Base-by-base conservation (phyloP, 805 yeast species). In the Maudiozyma bulderi region DNA sequence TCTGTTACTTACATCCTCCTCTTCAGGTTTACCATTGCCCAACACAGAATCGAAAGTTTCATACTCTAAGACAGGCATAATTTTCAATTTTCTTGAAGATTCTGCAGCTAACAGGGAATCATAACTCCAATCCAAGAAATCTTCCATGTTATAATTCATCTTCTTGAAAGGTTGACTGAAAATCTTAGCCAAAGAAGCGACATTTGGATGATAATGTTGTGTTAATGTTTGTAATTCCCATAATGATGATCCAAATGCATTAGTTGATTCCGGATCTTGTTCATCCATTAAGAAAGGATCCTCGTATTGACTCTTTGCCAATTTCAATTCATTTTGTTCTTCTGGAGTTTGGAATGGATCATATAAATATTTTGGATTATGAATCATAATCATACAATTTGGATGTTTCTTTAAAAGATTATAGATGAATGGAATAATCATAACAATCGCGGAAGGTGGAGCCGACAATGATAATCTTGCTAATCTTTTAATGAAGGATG, bases 141-240 rank as follows among this genome's bases (percentile, higher is more conserved):
- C 98, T 64, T 93, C 99, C 74, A 93, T 73, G 64, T 86, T 86
- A 65, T 93, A 93, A 57, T 78, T 78, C 49, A 84, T 81, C 64
- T 93, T 93, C 61, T 82, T 78, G 70, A 89, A 91, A 3, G 96
- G 96, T 67, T 93, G 96, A 15, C 81, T 75, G 61, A 86, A 85
- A 32, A 93, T 86, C 62, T 81, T 83, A 14, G 96, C 96, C 57
- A 93, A 72, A 0, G 96, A 84, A 1, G 96, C 91, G 10, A 93
- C 88, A 59, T 93, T 93, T 13, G 98, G 97, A 68, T 93, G 98
- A 62, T 89, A 91, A 64, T 93, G 99, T 10, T 78, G 67, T 71
- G 82, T 79, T 49, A 86, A 68, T 0, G 95, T 74, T 51, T 85
- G 86, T 49, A 91, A 63, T 66, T 93, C 99, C 99, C 99, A 93